Base-by-base conservation (phyloP, 345 rosid genomes). In the Camelina sativa region DNA sequence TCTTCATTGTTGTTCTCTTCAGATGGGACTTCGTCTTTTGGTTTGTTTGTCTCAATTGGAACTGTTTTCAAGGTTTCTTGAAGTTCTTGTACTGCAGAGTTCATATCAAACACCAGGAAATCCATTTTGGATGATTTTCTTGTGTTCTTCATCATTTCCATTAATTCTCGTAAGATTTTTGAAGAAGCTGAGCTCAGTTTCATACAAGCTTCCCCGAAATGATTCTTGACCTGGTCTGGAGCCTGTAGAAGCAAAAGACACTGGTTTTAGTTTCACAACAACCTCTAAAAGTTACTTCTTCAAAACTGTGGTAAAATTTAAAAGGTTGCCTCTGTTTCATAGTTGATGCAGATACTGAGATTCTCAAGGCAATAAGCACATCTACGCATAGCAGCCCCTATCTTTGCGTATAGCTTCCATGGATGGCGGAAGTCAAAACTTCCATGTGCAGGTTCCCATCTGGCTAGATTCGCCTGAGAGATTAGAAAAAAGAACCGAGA, bases 371-470 rank as follows among this genome's bases (percentile, higher is more conserved):
- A 85, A 58, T 79, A 87, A 54, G 94, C 98, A 56, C 91, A 85
- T 61, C 76, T 79, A 4, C 90, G 87, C 77, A 90, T 63, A 25
- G 88, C 74, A 37, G 85, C 85, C 4, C 94, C 94, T 34, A 87
- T 77, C 81, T 87, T 88, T 64, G 86, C 81, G 74, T 92, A 90
- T 76, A 82, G 83, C 68, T 86, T 84, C 97, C 97, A 92, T 67
- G 97, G 97, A 83, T 89, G 89, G 16, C 84, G 4, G 63, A 88
- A 90, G 73, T 40, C 81, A 80, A 90, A 87, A 53, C 76, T 80
- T 50, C 97, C 96, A 60, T 86, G 96, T 40, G 87, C 82, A 7
- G 94, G 96, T 71, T 92, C 97, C 96, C 97, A 92, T 74, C 86
- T 82, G 0, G 92, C 94, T 71, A 87, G 82, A 72, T 76, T 85